Evolutionary conservation across 2,329 filamentous ascomycete species (phyloP).

Genomic region (Bimuria novae-zelandiae): DNA sequence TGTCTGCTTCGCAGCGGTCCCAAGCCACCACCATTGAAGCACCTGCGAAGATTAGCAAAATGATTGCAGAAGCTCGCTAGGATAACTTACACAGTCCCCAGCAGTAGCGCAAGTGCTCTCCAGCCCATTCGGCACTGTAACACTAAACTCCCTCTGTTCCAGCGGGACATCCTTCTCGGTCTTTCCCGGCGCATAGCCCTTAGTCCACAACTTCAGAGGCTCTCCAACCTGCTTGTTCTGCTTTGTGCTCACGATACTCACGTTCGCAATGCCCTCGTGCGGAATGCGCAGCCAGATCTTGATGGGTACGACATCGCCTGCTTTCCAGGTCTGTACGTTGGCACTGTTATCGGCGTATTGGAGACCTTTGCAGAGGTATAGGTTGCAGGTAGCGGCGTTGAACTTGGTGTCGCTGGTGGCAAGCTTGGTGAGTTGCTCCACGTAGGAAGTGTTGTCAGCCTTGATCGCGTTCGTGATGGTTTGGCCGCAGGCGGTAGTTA

Average conservation of each 20-base stretch:
- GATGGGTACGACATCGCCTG: slow-evolving; percentile 51
- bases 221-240: slow-evolving; percentile 56
- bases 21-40: slow-evolving; percentile 34
- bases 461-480: slow-evolving; percentile 22
- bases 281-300: slow-evolving; percentile 53
- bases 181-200: slow-evolving; percentile 33
- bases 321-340: slow-evolving; percentile 56
- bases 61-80: not conserved
- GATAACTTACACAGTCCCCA: slow-evolving; percentile 49
- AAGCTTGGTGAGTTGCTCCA: slow-evolving; percentile 28
- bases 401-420: slow-evolving; percentile 37
- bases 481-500: slow-evolving; percentile 22
- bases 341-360: slow-evolving; percentile 60
- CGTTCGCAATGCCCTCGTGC: slow-evolving; percentile 59
- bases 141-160: slow-evolving; percentile 50
- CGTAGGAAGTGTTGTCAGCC: slow-evolving; percentile 32
- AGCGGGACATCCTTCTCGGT: slow-evolving; percentile 39
- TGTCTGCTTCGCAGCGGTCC: slow-evolving; percentile 64
- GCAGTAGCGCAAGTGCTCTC: slow-evolving; percentile 50
- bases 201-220: slow-evolving; percentile 32
- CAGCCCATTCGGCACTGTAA: slow-evolving; percentile 56
- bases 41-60: slow-evolving; percentile 20
- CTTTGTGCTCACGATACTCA: slow-evolving; percentile 60
- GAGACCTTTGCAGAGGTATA: slow-evolving; percentile 62
- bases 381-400: slow-evolving; percentile 52